phyloP scores from a whole-genome alignment of 352 stramenopile genomes.

The Paralagenidium karlingii region DNA sequence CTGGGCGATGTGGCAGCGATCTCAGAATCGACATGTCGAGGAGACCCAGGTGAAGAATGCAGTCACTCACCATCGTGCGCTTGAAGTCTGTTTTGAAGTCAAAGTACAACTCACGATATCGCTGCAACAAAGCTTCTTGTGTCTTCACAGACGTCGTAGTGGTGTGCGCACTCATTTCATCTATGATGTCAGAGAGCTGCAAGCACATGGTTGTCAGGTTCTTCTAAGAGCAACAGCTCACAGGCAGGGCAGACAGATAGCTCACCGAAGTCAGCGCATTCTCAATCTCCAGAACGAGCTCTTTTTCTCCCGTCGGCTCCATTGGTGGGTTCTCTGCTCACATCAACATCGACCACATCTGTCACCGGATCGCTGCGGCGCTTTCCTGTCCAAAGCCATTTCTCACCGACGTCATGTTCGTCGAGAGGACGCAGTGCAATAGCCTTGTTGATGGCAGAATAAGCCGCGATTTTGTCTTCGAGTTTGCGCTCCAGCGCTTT shows the following conservation, averaged over 20 bases:
- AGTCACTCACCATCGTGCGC: slow-evolving; percentile 46
- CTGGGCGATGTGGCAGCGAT: slow-evolving; percentile 12
- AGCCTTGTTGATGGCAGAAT: slow-evolving; percentile 40
- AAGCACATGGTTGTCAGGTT: neutral
- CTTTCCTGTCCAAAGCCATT: neutral
- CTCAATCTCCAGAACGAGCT: slow-evolving; percentile 68
- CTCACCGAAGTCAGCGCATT: slow-evolving; percentile 21
- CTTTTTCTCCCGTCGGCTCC: slow-evolving; percentile 36
- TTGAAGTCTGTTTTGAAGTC: slow-evolving; percentile 94
- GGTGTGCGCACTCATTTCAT: slow-evolving; percentile 71
- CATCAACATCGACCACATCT: neutral
- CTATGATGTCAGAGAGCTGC: slow-evolving; percentile 74
- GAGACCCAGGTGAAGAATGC: neutral
- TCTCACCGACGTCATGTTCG: slow-evolving; percentile 54
- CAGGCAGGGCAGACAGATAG: neutral
- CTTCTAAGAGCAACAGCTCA: neutral
- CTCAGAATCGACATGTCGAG: neutral
- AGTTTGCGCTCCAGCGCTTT: slow-evolving; percentile 58
- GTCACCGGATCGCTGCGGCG: neutral
- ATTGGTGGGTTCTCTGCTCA: slow-evolving; percentile 48
- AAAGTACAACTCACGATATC: slow-evolving; percentile 94
- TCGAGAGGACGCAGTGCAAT: slow-evolving; percentile 13
- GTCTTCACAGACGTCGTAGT: slow-evolving; percentile 61
- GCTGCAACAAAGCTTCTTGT: slow-evolving; percentile 84
- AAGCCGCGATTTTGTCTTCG: slow-evolving; percentile 72